Evolutionary conservation across 306 rosid genomes (phyloP).

Genomic region (Ormosia emarginata): DNA sequence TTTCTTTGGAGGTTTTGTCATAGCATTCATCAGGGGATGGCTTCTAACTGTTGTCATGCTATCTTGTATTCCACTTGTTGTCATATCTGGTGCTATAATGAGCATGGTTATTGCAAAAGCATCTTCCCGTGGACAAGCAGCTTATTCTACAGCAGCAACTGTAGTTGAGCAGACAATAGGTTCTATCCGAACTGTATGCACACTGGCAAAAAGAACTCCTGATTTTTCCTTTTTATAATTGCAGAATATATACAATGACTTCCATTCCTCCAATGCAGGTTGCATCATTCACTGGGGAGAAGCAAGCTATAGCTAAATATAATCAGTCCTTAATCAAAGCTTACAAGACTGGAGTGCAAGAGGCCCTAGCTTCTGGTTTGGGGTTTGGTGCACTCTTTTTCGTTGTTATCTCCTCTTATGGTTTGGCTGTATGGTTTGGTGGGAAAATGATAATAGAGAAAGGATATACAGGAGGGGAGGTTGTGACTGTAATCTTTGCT

Average conservation of each 20-base stretch:
- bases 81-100: slow-evolving; percentile 51
- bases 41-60: slow-evolving; percentile 75
- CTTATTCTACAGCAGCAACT: slow-evolving; percentile 63
- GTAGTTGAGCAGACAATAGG: slow-evolving; percentile 75
- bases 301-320: slow-evolving; percentile 34
- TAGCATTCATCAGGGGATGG: slow-evolving; percentile 80
- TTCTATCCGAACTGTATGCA: slow-evolving; percentile 72
- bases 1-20: slow-evolving; percentile 55
- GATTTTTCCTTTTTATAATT: neutral
- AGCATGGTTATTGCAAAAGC: slow-evolving; percentile 39
- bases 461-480: slow-evolving; percentile 75
- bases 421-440: slow-evolving; percentile 75
- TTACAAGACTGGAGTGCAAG: slow-evolving; percentile 48
- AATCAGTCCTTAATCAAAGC: slow-evolving; percentile 13
- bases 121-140: slow-evolving; percentile 58
- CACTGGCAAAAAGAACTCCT: neutral
- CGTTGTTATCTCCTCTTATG: slow-evolving; percentile 46
- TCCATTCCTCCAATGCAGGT: slow-evolving; percentile 45
- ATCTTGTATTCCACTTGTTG: slow-evolving; percentile 63
- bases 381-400: slow-evolving; percentile 46
- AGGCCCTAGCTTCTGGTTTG: slow-evolving; percentile 67
- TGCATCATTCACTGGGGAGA: slow-evolving; percentile 91
- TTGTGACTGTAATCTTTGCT: slow-evolving; percentile 56
- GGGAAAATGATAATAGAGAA: slow-evolving; percentile 70
- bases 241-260: neutral